Conservation (phyloP, 768 basidiomycete genomes). For the Tylopilus subfusipes region DNA sequence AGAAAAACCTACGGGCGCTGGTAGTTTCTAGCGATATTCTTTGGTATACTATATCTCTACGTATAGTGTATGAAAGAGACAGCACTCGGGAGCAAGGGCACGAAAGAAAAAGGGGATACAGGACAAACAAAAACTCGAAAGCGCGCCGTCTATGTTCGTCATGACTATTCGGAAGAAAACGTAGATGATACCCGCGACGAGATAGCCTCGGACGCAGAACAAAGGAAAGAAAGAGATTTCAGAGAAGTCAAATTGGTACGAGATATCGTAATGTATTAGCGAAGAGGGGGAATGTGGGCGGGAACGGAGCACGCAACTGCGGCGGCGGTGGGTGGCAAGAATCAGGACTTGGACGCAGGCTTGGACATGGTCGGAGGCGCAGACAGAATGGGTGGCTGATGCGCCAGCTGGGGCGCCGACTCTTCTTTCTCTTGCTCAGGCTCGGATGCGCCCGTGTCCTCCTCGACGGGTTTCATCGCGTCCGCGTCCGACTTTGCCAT, state of each 20-base stretch:
- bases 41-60: neutral
- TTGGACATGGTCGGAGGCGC: constrained; percentile 30
- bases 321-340: neutral
- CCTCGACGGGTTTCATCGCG: constrained; percentile 79
- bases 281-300: too few relatives aligned
- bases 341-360: constrained; percentile 7
- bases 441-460: constrained; percentile 20
- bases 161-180: neutral
- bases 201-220: neutral
- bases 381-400: constrained; percentile 33
- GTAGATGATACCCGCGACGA: constrained; percentile 3
- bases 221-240: neutral
- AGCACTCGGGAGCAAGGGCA: neutral
- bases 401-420: constrained; percentile 4
- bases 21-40: neutral
- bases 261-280: neutral
- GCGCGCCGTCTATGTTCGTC: constrained; percentile 1
- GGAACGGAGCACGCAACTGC: neutral
- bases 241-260: neutral
- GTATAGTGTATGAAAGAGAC: neutral
- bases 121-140: neutral
- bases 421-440: constrained; percentile 3
- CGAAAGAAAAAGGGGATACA: neutral
- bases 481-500: constrained; percentile 37
- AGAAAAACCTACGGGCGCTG: neutral